These are phyloP conservation scores for Cladophialophora psammophila DNA, from an alignment of 2,329 filamentous ascomycete species.

Conservation along the genomic window DNA sequence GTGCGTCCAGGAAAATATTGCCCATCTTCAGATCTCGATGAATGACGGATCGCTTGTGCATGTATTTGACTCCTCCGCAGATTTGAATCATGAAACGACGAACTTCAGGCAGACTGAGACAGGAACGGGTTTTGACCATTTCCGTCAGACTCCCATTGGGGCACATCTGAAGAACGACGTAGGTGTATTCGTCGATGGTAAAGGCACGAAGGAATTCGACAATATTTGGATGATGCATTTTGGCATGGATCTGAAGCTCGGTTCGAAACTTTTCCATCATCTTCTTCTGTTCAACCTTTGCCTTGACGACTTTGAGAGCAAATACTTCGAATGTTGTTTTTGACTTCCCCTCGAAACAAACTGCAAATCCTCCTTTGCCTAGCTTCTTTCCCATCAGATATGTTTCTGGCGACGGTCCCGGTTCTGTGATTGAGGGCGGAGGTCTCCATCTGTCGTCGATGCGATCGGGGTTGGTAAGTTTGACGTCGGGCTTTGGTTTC, in stretches of 20 bases:
- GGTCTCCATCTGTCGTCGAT: constrained; percentile 54
- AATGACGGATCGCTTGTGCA: constrained; percentile 94
- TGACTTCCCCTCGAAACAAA: constrained; percentile 58
- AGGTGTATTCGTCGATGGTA: constrained; percentile 86
- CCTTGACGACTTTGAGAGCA: constrained; percentile 60
- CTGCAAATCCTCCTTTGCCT: constrained; percentile 60
- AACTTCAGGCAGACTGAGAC: constrained; percentile 90
- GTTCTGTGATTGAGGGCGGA: constrained; percentile 54
- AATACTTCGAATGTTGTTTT: constrained; percentile 54
- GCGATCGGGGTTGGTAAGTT: constrained; percentile 43
- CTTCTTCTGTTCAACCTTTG: constrained; percentile 59
- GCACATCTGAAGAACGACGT: constrained; percentile 92
- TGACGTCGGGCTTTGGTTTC: constrained; percentile 49
- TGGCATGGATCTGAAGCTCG: constrained; percentile 97
- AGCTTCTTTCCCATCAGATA: constrained; percentile 56
- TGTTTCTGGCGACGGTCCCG: constrained; percentile 53
- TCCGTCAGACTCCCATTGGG: constrained; percentile 97
- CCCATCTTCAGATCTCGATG: constrained; percentile 98
- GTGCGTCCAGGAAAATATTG: constrained; percentile 90
- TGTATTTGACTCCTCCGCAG: constrained; percentile 95
- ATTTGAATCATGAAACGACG: constrained; percentile 94
- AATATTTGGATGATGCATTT: constrained; percentile 94
- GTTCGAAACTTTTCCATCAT: constrained; percentile 70
- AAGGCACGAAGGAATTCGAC: constrained; percentile 96
- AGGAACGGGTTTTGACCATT: constrained; percentile 92